Conservation (phyloP, 2,329 filamentous ascomycete species). For the Verticillium nonalfalfae region DNA sequence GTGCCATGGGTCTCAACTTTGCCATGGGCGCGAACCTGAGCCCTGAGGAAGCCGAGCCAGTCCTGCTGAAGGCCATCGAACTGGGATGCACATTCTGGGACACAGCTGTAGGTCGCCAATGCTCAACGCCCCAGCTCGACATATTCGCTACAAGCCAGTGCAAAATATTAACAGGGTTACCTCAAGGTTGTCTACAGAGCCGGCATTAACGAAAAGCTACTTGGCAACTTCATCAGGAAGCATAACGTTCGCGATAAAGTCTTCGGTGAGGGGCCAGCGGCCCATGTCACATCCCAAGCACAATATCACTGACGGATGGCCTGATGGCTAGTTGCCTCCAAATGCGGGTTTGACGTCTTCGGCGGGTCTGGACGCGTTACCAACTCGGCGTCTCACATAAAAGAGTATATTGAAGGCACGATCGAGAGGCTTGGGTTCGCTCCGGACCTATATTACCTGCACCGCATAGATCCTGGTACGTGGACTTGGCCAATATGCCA, state of each 20-base stretch:
- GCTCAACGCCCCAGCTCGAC: too few relatives aligned
- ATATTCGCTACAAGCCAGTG: too few relatives aligned
- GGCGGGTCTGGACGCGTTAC: conserved; percentile 23
- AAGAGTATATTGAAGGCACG: conserved; percentile 38
- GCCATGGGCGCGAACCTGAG: conserved; percentile 33
- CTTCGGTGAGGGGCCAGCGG: conserved; percentile 25
- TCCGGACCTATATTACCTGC: conserved; percentile 35
- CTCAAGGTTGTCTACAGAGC: conserved; percentile 34
- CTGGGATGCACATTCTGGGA: conserved; percentile 38
- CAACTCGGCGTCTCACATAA: conserved; percentile 37
- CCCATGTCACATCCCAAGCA: too few relatives aligned
- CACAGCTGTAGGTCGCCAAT: conserved; percentile 27
- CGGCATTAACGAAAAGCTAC: conserved; percentile 41
- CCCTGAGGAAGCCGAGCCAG: conserved; percentile 38
- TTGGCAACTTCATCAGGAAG: conserved; percentile 41
- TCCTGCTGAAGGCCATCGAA: conserved; percentile 40
- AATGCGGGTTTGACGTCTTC: conserved; percentile 35
- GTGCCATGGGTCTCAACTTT: conserved; percentile 41
- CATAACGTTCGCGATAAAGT: conserved; percentile 40
- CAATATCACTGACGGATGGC: background rate
- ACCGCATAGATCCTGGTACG: conserved; percentile 34
- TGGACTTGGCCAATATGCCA: background rate
- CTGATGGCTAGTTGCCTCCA: conserved; percentile 32
- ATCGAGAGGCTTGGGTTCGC: conserved; percentile 38
- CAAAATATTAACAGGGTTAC: background rate